Base-by-base conservation (phyloP, 306 rosid genomes). In the Trifolium pratense region DNA sequence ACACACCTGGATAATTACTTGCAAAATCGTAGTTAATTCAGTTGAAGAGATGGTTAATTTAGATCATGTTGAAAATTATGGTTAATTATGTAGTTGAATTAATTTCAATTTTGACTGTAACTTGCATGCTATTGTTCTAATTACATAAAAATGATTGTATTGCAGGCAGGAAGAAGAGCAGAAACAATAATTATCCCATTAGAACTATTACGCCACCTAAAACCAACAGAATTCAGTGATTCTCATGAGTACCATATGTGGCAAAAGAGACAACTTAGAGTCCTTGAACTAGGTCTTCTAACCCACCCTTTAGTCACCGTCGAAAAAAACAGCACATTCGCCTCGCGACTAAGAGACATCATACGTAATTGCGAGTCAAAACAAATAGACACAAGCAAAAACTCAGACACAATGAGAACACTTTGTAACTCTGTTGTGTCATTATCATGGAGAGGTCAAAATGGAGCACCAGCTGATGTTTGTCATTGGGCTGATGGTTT, bases 401-500 rank as follows among this genome's bases (percentile, higher is more conserved):
- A 86, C 81, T 91, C 96, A 2, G 99, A 94, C 77, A 86, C 97
- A 39, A 76, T 94, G 93, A 79, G 97, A 51, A 88, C 93, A 34
- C 97, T 94, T 14, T 80, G 84, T 85, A 94, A 94, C 55, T 86
- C 99, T 0, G 93, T 90, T 0, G 99, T 91, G 32, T 94, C 99
- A 11, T 76, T 94, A 13, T 85, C 99, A 1, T 94, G 99, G 99
- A 84, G 97, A 23, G 87, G 93, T 69, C 34, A 84, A 46, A 87
- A 83, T n/a, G 95, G 96, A 2, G 82, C 81, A 14, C 89, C 97
- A 4, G 76, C 97, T 21, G 98, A 94, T 64, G 85, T 89, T n/a
- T 90, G 97, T 18, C 99, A 91, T 32, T 94, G 99, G 97, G 97
- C 94, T 12, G 97, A 94, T 66, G 99, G 99, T 5, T 91, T 70